Conservation (phyloP, 306 rosid genomes). For the Rosa persica region DNA sequence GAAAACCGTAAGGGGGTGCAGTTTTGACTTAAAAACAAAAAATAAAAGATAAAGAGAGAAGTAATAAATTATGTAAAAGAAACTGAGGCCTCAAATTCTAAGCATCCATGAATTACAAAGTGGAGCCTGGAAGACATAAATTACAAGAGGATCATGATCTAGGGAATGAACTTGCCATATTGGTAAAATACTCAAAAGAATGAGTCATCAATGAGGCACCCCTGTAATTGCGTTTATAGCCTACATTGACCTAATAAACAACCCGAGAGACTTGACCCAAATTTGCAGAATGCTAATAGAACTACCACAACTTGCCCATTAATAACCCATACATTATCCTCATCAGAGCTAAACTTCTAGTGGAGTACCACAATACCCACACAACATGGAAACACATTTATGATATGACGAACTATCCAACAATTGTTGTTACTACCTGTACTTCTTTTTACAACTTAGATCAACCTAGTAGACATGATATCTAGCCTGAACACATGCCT, state of each 20-base stretch:
- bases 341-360: background rate
- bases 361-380: background rate
- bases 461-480: conserved; percentile 1
- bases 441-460: background rate
- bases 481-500: background rate
- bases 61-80: background rate
- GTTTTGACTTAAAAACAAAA: background rate
- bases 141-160: background rate
- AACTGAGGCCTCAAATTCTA: background rate
- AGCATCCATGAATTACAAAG: background rate
- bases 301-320: background rate
- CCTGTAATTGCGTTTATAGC: background rate
- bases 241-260: background rate
- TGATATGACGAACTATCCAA: background rate
- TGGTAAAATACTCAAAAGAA: background rate
- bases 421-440: background rate
- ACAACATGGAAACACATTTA: background rate
- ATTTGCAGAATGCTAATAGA: background rate
- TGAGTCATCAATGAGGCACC: background rate
- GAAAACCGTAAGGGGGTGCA: background rate
- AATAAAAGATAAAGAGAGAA: background rate
- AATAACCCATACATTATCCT: background rate
- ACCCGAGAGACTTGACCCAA: background rate
- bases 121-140: background rate
- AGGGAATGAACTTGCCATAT: background rate